Evolutionary conservation across 208 protist species (phyloP).

Genomic region (Leishmania braziliensis): DNA sequence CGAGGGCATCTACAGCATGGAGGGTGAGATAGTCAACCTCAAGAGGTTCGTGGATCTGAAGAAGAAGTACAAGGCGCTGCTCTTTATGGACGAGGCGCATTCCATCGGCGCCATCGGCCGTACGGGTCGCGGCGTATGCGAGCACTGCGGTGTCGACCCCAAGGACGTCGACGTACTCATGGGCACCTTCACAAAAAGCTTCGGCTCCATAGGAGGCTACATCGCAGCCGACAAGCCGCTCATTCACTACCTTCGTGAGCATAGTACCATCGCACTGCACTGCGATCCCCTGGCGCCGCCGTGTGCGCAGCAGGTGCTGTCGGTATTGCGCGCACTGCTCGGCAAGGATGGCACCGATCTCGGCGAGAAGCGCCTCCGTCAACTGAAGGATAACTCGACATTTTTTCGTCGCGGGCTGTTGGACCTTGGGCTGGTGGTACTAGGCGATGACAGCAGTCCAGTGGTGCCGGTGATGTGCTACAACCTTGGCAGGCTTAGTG

Average conservation of each 20-base stretch:
- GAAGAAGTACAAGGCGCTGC: slow-evolving; percentile 96
- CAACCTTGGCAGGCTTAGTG: slow-evolving; percentile 91
- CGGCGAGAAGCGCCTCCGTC: slow-evolving; percentile 74
- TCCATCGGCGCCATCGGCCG: slow-evolving; percentile 97
- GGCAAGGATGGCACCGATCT: slow-evolving; percentile 91
- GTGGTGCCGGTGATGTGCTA: slow-evolving; percentile 97
- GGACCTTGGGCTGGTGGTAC: slow-evolving; percentile 79
- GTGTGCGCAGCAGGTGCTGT: slow-evolving; percentile 91
- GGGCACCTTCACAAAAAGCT: slow-evolving; percentile 98
- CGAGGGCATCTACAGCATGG: slow-evolving; percentile 99
- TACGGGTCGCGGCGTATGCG: slow-evolving; percentile 94
- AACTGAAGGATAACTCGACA: slow-evolving; percentile 83
- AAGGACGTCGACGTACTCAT: slow-evolving; percentile 95
- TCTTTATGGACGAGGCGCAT: slow-evolving; percentile 98
- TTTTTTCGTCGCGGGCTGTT: slow-evolving; percentile 87
- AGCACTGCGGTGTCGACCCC: slow-evolving; percentile 87
- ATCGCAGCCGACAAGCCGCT: slow-evolving; percentile 86
- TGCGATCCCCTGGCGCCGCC: slow-evolving; percentile 84
- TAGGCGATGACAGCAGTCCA: slow-evolving; percentile 92
- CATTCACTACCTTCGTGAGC: slow-evolving; percentile 74
- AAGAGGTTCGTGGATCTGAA: slow-evolving; percentile 94
- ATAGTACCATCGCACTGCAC: slow-evolving; percentile 72
- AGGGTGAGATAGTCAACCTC: slow-evolving; percentile 97
- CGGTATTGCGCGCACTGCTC: slow-evolving; percentile 86
- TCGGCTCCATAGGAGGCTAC: slow-evolving; percentile 97